These are phyloP conservation scores for Zostera marina DNA, from an alignment of 116 monocot genomes.

Conservation along the genomic window DNA sequence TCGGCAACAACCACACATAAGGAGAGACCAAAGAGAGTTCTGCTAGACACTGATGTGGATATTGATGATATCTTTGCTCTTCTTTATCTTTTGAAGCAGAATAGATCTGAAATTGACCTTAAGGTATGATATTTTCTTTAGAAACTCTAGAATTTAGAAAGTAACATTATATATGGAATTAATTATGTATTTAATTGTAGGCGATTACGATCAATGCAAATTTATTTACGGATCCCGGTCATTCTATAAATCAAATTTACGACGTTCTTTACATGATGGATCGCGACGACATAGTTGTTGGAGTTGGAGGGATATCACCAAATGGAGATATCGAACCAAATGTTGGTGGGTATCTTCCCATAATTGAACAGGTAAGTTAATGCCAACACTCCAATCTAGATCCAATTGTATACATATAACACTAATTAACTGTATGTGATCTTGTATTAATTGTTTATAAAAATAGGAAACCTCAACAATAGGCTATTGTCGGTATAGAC, in stretches of 20 bases:
- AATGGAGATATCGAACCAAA: constrained; percentile 42
- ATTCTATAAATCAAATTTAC: constrained; percentile 79
- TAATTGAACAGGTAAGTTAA: constrained; percentile 65
- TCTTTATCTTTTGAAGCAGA: constrained; percentile 69
- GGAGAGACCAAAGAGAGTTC: constrained; percentile 18
- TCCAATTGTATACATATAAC: no score
- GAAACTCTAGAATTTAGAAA: no score
- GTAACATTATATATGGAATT: no score
- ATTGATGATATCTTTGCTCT: constrained; percentile 66
- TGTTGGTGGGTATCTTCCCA: constrained; percentile 85
- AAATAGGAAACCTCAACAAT: constrained; percentile 52
- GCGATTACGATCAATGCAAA: constrained; percentile 63
- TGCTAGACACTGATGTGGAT: constrained; percentile 69
- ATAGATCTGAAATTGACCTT: constrained; percentile 51
- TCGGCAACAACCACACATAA: no score
- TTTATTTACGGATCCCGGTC: constrained; percentile 64
- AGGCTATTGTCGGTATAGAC: constrained; percentile 72
- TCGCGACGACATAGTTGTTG: constrained; percentile 67
- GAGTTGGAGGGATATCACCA: constrained; percentile 56
- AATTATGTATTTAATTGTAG: constrained; percentile 28
- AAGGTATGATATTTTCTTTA: no score
- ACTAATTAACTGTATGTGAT: no score
- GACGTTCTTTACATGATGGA: constrained; percentile 92
- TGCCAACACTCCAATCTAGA: no score
- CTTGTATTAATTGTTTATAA: no score